Conservation (phyloP, 176 grass and related monocot species). For the Musa beccarii region DNA sequence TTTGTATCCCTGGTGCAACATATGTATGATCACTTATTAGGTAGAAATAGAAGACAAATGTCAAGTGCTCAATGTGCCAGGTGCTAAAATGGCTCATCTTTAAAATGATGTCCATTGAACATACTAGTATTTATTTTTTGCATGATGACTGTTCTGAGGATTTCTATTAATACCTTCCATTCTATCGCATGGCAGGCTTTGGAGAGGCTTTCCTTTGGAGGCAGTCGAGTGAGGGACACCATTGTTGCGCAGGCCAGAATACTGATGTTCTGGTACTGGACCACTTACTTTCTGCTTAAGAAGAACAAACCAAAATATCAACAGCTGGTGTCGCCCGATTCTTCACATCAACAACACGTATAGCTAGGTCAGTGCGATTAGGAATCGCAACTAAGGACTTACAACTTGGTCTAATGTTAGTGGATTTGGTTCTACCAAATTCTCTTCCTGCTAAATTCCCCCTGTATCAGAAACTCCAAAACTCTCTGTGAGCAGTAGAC, state of each 20-base stretch:
- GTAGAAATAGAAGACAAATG: no score
- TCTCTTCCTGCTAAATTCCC: neutral
- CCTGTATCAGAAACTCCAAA: neutral
- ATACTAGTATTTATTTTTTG: neutral
- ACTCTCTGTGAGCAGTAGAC: neutral
- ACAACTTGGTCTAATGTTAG: neutral
- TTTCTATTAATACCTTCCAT: neutral
- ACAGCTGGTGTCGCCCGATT: constrained; percentile 39
- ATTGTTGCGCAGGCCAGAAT: constrained; percentile 70
- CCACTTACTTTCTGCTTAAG: constrained; percentile 83
- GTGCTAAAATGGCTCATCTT: no score
- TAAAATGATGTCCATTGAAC: no score
- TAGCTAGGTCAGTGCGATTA: neutral
- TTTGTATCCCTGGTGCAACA: no score
- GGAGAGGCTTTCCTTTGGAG: constrained; percentile 76
- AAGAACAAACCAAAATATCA: constrained; percentile 88
- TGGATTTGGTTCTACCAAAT: neutral
- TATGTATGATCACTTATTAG: no score
- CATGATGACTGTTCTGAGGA: neutral
- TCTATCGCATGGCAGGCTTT: constrained; percentile 49
- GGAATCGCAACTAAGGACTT: neutral
- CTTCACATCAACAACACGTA: constrained; percentile 23
- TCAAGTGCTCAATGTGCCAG: no score
- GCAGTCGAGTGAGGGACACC: constrained; percentile 47
- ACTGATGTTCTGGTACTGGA: constrained; percentile 86